Percentiles rank a stretch among this genome's conserved stretches.
phyloP scores from a whole-genome alignment of 306 rosid genomes.

The Malus fusca region DNA sequence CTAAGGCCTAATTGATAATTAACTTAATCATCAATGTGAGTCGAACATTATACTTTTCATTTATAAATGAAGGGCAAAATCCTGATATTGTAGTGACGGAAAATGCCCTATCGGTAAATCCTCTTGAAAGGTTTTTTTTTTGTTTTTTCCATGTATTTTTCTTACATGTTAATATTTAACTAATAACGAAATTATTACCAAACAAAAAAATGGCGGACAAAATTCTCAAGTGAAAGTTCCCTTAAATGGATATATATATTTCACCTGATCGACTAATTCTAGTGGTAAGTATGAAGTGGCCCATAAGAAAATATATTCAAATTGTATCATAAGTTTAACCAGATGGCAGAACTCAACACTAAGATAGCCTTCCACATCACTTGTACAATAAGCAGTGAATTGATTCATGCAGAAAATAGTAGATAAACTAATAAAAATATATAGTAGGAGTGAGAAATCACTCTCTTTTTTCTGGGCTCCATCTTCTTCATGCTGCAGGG shows the following conservation, averaged over 20 bases:
- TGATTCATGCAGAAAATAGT: not conserved
- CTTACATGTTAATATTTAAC: not conserved
- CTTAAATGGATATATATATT: too few species aligned
- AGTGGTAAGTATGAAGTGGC: too few species aligned
- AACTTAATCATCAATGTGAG: too few species aligned
- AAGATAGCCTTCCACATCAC: not conserved
- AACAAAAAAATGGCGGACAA: not conserved
- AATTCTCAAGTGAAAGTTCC: not conserved
- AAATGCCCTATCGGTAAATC: not conserved
- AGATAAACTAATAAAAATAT: too few species aligned
- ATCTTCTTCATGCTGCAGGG: constrained; percentile 12
- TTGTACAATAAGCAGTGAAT: not conserved
- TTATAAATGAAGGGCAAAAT: too few species aligned
- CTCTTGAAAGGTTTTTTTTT: not conserved
- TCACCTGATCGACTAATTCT: not conserved
- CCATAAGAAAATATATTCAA: not conserved
- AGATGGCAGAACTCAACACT: not conserved
- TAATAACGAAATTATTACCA: not conserved
- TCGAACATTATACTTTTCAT: not conserved
- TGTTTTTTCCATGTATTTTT: too few species aligned
- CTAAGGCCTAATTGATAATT: not conserved
- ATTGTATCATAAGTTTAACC: not conserved
- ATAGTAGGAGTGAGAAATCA: not conserved
- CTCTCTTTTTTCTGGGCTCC: not conserved
- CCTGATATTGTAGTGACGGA: fast-evolving